Conservation (phyloP, 306 rosid genomes). For the Malus sieversii region DNA sequence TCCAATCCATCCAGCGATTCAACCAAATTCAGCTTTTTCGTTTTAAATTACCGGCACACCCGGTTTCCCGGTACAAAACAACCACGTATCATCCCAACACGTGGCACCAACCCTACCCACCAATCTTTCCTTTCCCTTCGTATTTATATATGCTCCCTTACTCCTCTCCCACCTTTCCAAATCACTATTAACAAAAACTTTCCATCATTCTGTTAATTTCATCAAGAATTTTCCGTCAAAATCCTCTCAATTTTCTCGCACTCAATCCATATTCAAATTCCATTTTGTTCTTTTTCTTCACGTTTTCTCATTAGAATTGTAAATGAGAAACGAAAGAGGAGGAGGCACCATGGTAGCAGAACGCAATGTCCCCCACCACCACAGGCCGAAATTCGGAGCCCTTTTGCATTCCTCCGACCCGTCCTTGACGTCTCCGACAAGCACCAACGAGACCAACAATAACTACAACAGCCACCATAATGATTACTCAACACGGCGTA, state of each 20-base stretch:
- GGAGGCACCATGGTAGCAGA: constrained; percentile 40
- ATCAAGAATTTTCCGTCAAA: neutral
- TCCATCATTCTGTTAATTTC: neutral
- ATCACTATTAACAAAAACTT: too few relatives aligned
- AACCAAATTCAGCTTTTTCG: neutral
- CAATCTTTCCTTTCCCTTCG: neutral
- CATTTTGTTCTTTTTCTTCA: neutral
- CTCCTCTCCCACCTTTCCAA: constrained; percentile 7
- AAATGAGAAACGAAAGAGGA: constrained; percentile 43
- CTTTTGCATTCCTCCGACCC: constrained; percentile 58
- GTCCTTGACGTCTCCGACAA: neutral
- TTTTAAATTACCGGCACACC: constrained; percentile 28
- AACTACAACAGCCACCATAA: neutral
- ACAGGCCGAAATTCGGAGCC: constrained; percentile 42
- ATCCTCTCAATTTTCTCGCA: neutral
- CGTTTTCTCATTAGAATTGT: neutral
- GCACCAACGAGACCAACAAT: neutral
- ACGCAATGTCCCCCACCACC: constrained; percentile 4
- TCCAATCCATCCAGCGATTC: too few relatives aligned
- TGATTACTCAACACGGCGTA: constrained; percentile 3
- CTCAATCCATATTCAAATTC: neutral
- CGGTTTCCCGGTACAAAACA: constrained; percentile 23
- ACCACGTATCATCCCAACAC: constrained; percentile 11
- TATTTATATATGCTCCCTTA: constrained; percentile 16
- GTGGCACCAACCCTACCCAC: constrained; percentile 19